phyloP scores from a whole-genome alignment of 2,329 filamentous ascomycete genomes.

The Coniella lustricola region DNA sequence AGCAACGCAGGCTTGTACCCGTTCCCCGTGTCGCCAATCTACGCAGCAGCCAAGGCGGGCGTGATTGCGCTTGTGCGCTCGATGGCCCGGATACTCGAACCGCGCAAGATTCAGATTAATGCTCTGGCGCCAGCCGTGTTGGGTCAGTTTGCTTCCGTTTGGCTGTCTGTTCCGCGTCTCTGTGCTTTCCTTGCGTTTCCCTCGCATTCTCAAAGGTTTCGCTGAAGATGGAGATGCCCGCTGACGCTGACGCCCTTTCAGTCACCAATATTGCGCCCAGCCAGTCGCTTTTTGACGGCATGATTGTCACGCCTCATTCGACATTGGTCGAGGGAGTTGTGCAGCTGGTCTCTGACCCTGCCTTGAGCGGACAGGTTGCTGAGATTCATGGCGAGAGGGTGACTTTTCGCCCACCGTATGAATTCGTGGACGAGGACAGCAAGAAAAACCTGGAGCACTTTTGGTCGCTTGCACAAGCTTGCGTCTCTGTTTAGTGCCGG shows the following conservation, averaged over 20 bases:
- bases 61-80: constrained; percentile 45
- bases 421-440: constrained; percentile 41
- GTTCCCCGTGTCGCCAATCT: constrained; percentile 43
- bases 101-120: constrained; percentile 41
- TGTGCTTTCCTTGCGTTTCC: no score
- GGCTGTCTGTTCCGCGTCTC: no score
- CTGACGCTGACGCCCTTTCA: constrained; percentile 18
- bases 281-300: constrained; percentile 36
- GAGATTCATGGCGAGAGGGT: constrained; percentile 45
- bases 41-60: constrained; percentile 40
- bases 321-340: constrained; percentile 38
- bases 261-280: constrained; percentile 40
- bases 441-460: constrained; percentile 40
- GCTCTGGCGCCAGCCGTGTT: constrained; percentile 43
- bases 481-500: no score
- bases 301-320: constrained; percentile 44
- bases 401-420: constrained; percentile 36
- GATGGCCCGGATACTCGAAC: constrained; percentile 31
- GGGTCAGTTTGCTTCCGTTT: constrained; percentile 30
- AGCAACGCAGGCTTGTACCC: constrained; percentile 47
- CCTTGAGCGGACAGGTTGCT: constrained; percentile 37
- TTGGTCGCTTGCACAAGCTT: constrained; percentile 40
- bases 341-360: constrained; percentile 33
- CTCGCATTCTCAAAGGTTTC: no score
- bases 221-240: no score